Base-by-base conservation (phyloP, 2,329 filamentous ascomycete species). In the Fusarium beomiforme region DNA sequence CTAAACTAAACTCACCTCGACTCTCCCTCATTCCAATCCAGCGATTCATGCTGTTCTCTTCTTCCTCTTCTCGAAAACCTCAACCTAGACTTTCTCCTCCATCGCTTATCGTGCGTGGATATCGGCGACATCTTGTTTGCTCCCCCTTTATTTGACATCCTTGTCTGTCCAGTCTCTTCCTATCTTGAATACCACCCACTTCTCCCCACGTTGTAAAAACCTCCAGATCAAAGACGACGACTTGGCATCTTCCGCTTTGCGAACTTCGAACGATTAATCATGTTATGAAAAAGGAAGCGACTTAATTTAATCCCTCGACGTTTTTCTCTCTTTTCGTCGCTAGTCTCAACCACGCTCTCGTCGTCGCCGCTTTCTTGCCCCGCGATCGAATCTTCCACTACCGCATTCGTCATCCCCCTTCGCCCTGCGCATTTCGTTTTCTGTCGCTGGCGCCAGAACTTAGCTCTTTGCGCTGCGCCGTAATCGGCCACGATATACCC, bases 401-500 rank as follows among this genome's bases (percentile, higher is more conserved):
- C 36, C 55, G 58, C 51, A 64, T 64, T 64, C 62, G 62, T 68
- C 42, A 51, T 64, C 44, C 31, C 31, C 31, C 24, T 37, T 47
- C 50, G 46, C 54, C 70, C 54, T 51, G 63, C 67, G 70, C 63
- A 69, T 68, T 68, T 54, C 53, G 36, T 34, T 49, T 64, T 73
- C 70, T 72, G 70, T 71, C 70, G 70, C 70, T 71, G 70, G 70
- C 70, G 70, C 61, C 70, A 72, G 70, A 29, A 73, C 53, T 31
- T 29, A 21, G 21, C 19, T 33, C n/a, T 37, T 68, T 64, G 55
- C 63, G 58, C 59, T 58, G 49, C 59, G 70, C 47, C 63, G 43
- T 55, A 34, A 55, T 59, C 51, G 58, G 43, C 50, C 37, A 46
- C 57, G 34, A 42, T 43, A 5, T 37, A 58, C 6, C 12, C 17